Evolutionary conservation across 2,329 filamentous ascomycete genomes (phyloP).

Genomic region (Exophiala aquamarina): DNA sequence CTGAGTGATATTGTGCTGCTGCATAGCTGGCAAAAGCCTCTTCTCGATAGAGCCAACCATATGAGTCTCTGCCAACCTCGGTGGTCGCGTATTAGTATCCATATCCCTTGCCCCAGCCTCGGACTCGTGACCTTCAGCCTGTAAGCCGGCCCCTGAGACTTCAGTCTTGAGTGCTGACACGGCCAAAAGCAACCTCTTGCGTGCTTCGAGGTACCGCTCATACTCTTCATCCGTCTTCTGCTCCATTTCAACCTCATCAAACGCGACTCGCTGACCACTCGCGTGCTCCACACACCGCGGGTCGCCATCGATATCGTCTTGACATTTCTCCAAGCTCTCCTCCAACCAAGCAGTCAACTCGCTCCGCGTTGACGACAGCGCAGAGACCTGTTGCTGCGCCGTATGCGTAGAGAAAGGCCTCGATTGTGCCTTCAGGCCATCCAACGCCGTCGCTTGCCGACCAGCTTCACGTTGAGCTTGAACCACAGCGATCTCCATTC

Average conservation of each 20-base stretch:
- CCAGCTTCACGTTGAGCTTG: conserved; percentile 19
- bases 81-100: too few species aligned
- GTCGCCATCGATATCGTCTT: neutral
- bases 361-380: conserved; percentile 14
- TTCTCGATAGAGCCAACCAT: conserved; percentile 15
- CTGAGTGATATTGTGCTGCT: conserved; percentile 10
- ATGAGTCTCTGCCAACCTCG: too few species aligned
- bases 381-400: conserved; percentile 3
- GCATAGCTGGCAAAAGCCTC: conserved; percentile 10
- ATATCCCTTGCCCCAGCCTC: neutral
- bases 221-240: conserved; percentile 18
- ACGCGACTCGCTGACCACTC: neutral
- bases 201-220: conserved; percentile 21
- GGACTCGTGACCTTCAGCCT: neutral
- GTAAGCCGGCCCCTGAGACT: neutral
- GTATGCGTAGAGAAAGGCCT: neutral
- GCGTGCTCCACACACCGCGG: too few species aligned
- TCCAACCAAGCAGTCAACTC: conserved; percentile 25
- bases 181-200: conserved; percentile 12
- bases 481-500: conserved; percentile 25
- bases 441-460: conserved; percentile 8
- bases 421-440: conserved; percentile 3
- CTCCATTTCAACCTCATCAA: conserved; percentile 1
- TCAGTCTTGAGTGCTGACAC: conserved; percentile 7
- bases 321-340: conserved; percentile 20